Base-by-base conservation (phyloP, 2,329 filamentous ascomycete species). In the Pseudocercospora pini-densiflorae region DNA sequence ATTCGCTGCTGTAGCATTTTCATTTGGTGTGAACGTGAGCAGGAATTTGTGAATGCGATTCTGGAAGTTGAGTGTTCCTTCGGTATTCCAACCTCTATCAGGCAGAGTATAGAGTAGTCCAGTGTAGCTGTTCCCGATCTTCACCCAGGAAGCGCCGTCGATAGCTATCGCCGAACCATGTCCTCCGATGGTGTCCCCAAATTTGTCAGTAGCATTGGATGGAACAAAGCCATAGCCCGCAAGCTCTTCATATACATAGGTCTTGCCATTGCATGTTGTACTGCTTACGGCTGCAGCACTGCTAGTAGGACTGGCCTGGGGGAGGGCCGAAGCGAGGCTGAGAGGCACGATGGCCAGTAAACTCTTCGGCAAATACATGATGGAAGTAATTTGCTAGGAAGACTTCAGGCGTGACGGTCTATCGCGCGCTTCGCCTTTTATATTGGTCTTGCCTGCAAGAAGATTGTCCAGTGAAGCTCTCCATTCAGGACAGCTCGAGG, bases 61-160 rank as follows among this genome's bases (percentile, higher is more conserved):
- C 70, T 91, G 87, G 75, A 85, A 91, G 75, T 91, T 91, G 19
- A 89, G 70, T 8, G 90, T 92, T 53, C 89, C 90, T 71, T 91
- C 81, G 0, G 89, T 92, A 74, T 92, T 92, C 89, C 90, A 92
- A 43, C 90, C 90, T 7, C 71, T 59, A 54, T 74, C 72, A 1
- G 90, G 90, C 16, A 92, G 77, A 12, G 83, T 81, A 79, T 86
- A 92, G 23, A 92, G 74, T 3, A 86, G 83, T 16, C 89, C 90
- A 2, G 83, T 82, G 74, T 92, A 92, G 5, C 76, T 81, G 61
- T 79, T 82, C 5, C 76, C 75, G 2, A 78, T 78, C 74, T 85
- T 86, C 71, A 81, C 84, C 89, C 89, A 92, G 8, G 84, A 83
- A 36, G 77, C 79, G 65, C 81, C 80, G 63, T 90, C 86, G 31